Evolutionary conservation across 345 rosid genomes (phyloP), one percentile per base, ranked within the genome.

Genomic region (Lepidium didymum): DNA sequence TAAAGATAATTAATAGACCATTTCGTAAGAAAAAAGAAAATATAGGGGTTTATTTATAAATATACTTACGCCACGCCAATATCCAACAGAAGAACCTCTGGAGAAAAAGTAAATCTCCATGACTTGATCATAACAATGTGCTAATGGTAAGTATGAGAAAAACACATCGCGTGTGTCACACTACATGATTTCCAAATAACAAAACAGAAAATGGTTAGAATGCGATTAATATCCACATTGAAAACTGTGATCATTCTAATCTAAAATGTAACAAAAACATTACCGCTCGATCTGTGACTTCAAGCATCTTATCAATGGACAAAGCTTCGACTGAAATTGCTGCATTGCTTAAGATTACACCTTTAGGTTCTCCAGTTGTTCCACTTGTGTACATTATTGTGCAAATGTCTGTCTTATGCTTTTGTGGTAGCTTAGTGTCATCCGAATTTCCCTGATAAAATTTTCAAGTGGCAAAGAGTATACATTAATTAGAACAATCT

Each of bases 311-410:
- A 49, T 91, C 96, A n/a, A 94, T 82, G 4, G 96, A 83, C 56
- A 94, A 68, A 14, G 87, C 91, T 87, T 94, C 83, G 10, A 86
- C 73, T 77, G 87, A 69, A 62, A 94, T 63, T 19, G 86, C 90
- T 51, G 56, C 83, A 59, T 87, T 94, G 13, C 75, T 81, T 18
- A 91, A 74, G 67, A 89, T 71, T 11, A 94, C 99, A 56, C 99
- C 99, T 81, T 94, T 94, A 0, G 99, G 97, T 52, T 91, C 99
- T 70, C 99, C 97, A 12, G 99, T 94, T 62, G 99, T 94, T 49
- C 99, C 99, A 51, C 99, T 94, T 1, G 96, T 91, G 53, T 91
- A 94, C 97, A 94, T 91, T 78, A 94, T 94, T 11, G 91, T 91
- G 77, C 92, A 91, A 16, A 91, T 77, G 63, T 87, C 84, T 3